Base-by-base conservation (phyloP, 129 eudicot species). In the Calendula officinalis region DNA sequence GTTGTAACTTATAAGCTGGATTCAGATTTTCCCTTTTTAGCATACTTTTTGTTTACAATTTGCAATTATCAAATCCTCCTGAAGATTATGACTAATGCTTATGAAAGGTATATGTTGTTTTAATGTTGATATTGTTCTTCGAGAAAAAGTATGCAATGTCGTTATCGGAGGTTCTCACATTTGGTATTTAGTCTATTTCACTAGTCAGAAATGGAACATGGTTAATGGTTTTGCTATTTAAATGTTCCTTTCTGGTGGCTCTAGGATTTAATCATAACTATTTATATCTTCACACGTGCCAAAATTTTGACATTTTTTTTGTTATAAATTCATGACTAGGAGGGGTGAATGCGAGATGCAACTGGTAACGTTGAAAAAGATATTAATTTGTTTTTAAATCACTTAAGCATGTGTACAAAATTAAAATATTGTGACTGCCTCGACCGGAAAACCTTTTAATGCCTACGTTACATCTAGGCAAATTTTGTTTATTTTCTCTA, bases 171-270 rank as follows among this genome's bases (percentile, higher is more conserved):
- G 60, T 55, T 17, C 66, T 45, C 67, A 56, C 54, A 2, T 65
- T 65, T 73, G 72, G 78, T 56, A 46, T 40, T 36, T 45, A 65
- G 72, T 47, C 66, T 72, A 72, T 72, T 55, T 52, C 56, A 42
- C 33, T 46, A 16, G 36, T 52, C 54, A 43, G 48, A 62, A 42
- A 53, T 72, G 47, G 70, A 72, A 72, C 64, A 62, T 72, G 70
- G 49, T 22, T 48, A 57, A 62, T 72, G 70, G 49, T 22, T 48
- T 73, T 72, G 70, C 38, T 56, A 49, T 17, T 64, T 72, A 22
- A 43, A 45, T 64, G 57, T 64, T 56, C 45, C 13, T 65, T 46
- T 65, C 37, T 56, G 61, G 53, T 47, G 59, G 52, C 46, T 64
- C 66, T 64, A 55, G 50, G 27, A 44, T 54, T 43, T 55, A 36